Percentiles rank a stretch among this genome's conserved stretches.
These are phyloP conservation scores for Coniosporium tulheliwenetii DNA, from an alignment of 2,329 filamentous ascomycete genomes.

Conservation along the genomic window DNA sequence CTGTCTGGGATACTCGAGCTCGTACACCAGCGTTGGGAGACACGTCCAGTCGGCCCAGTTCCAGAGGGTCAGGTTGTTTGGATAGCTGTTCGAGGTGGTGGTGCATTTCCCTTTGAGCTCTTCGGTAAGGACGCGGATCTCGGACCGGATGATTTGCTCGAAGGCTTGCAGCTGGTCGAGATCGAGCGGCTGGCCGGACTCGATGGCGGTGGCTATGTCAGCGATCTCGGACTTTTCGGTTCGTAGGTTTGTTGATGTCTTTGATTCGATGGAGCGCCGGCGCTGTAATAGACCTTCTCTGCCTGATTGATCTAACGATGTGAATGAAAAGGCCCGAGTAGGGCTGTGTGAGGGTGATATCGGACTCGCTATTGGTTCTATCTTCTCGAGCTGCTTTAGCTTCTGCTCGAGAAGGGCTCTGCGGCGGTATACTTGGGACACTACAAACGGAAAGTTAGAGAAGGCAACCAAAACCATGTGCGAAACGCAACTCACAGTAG, in stretches of 20 bases:
- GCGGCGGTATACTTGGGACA: slow-evolving; percentile 43
- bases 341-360: no score
- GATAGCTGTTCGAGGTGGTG: slow-evolving; percentile 38
- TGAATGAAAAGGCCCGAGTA: no score
- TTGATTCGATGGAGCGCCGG: slow-evolving; percentile 19
- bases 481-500: slow-evolving; percentile 28
- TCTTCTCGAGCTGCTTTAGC: slow-evolving; percentile 41
- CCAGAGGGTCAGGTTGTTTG: slow-evolving; percentile 47
- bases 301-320: no score
- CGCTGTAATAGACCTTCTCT: slow-evolving; percentile 7
- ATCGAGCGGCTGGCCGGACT: slow-evolving; percentile 43
- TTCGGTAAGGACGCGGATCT: slow-evolving; percentile 47
- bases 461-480: not conserved
- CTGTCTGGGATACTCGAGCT: slow-evolving; percentile 60
- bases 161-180: slow-evolving; percentile 48
- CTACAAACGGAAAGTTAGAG: slow-evolving; percentile 10
- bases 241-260: slow-evolving; percentile 26
- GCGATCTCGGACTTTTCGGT: slow-evolving; percentile 41
- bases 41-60: slow-evolving; percentile 61
- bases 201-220: slow-evolving; percentile 44
- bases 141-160: slow-evolving; percentile 47
- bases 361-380: slow-evolving; percentile 24
- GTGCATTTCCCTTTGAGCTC: slow-evolving; percentile 51
- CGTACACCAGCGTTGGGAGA: slow-evolving; percentile 64
- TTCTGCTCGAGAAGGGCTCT: slow-evolving; percentile 26